phyloP scores from a whole-genome alignment of 1,284 basidiomycete genomes.

The Cryptococcus sp. region DNA sequence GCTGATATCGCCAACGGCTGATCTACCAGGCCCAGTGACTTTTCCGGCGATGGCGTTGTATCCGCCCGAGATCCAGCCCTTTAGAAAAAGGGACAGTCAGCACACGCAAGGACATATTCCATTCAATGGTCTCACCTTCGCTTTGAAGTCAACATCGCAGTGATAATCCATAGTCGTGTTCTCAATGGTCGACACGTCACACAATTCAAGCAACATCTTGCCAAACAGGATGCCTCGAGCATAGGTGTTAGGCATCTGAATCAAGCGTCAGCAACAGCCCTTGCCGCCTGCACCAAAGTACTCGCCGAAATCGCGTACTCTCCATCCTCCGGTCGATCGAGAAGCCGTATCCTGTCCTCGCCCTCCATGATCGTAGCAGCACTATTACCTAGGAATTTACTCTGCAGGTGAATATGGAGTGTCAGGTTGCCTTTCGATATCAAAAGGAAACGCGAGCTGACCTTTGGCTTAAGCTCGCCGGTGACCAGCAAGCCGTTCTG shows the following conservation, averaged over 20 bases:
- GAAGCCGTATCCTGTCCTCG: constrained; percentile 80
- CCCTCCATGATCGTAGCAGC: constrained; percentile 96
- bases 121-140: constrained; percentile 63
- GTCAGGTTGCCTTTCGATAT: not conserved
- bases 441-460: constrained; percentile 9
- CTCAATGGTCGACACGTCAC: constrained; percentile 82
- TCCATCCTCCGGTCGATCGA: constrained; percentile 83
- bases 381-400: constrained; percentile 93
- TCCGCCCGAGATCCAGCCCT: constrained; percentile 96
- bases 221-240: constrained; percentile 96
- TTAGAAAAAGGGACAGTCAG: constrained; percentile 1
- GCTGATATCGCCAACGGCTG: constrained; percentile 81
- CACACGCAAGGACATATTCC: not conserved
- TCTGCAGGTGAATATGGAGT: constrained; percentile 44
- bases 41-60: constrained; percentile 90
- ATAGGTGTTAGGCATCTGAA: constrained; percentile 89
- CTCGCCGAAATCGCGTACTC: constrained; percentile 51
- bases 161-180: constrained; percentile 74
- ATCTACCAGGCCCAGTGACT: constrained; percentile 62
- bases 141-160: constrained; percentile 96
- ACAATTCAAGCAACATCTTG: constrained; percentile 96
- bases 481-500: constrained; percentile 75
- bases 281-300: not conserved
- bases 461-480: constrained; percentile 90
- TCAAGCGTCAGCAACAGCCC: not conserved